phyloP scores from a whole-genome alignment of 2,329 filamentous ascomycete species.

The Aspergillus uvarum region DNA sequence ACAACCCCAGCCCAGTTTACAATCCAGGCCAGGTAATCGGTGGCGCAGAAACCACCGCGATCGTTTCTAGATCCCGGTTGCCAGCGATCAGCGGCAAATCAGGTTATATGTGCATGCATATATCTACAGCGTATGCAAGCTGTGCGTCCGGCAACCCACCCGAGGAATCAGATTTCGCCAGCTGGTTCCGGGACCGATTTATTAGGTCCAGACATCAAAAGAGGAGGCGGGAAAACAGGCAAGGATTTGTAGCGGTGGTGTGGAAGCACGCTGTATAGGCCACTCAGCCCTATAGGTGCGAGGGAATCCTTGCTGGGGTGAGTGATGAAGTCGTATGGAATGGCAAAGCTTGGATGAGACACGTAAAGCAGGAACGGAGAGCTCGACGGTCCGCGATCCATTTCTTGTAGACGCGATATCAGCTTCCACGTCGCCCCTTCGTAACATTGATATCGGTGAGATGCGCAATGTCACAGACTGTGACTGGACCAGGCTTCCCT shows the following conservation, averaged over 20 bases:
- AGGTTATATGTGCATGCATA: constrained; percentile 10
- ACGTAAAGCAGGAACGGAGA: background rate
- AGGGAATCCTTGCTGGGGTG: background rate
- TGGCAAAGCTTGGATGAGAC: background rate
- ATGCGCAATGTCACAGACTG: too few relatives aligned
- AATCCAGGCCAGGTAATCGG: background rate
- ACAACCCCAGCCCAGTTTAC: background rate
- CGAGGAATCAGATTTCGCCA: constrained; percentile 13
- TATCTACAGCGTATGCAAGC: background rate
- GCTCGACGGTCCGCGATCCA: too few relatives aligned
- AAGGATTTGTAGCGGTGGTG: background rate
- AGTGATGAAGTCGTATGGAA: background rate
- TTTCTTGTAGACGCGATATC: too few relatives aligned
- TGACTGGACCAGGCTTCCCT: too few relatives aligned
- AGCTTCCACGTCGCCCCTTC: constrained; percentile 58
- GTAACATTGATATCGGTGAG: too few relatives aligned
- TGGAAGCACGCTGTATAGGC: background rate
- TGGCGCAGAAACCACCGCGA: background rate
- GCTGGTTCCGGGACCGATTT: constrained; percentile 9
- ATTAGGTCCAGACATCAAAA: background rate
- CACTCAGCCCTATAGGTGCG: background rate
- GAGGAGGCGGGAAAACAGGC: background rate
- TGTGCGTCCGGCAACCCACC: background rate
- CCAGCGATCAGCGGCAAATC: background rate
- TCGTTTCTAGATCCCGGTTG: background rate